These are phyloP conservation scores for Trichoderma reesei DNA, from an alignment of 495 filamentous ascomycete genomes.

Conservation along the genomic window DNA sequence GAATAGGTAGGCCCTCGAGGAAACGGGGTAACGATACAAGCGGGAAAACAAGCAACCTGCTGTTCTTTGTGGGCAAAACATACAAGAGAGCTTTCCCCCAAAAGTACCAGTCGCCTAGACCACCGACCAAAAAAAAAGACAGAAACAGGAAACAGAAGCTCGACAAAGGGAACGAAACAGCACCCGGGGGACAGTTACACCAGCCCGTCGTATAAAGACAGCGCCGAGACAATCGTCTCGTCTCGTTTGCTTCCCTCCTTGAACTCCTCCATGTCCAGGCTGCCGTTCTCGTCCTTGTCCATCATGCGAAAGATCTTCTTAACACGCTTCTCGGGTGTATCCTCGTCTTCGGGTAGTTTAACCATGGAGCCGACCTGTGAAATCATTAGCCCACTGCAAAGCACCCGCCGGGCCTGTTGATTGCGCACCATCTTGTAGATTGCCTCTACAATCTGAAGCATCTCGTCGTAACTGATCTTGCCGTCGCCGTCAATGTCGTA, in stretches of 20 bases:
- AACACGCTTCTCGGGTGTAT: conserved; percentile 97
- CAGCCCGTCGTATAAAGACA: conserved; percentile 92
- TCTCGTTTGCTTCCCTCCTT: conserved; percentile 98
- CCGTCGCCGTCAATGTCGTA: conserved; percentile 99
- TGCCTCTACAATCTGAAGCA: conserved; percentile 96
- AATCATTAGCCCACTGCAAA: neutral
- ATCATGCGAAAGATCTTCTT: conserved; percentile 99
- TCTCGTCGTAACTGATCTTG: conserved; percentile 98
- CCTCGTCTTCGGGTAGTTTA: conserved; percentile 95
- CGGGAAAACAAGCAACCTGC: neutral
- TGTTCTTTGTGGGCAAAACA: neutral
- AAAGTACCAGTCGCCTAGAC: neutral
- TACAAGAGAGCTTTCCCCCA: neutral
- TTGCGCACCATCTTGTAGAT: conserved; percentile 96
- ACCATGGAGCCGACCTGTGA: conserved; percentile 93
- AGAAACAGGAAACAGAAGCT: neutral
- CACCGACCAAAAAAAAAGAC: neutral
- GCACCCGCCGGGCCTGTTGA: neutral
- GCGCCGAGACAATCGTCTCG: conserved; percentile 95
- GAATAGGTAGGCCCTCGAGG: neutral
- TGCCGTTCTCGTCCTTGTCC: conserved; percentile 99
- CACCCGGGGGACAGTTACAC: conserved; percentile 40
- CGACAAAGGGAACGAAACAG: neutral
- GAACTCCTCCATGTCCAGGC: conserved; percentile 89
- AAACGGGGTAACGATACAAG: neutral